Evolutionary conservation across 1,284 basidiomycete genomes (phyloP).

Genomic region (Ceratobasidium papillatum): DNA sequence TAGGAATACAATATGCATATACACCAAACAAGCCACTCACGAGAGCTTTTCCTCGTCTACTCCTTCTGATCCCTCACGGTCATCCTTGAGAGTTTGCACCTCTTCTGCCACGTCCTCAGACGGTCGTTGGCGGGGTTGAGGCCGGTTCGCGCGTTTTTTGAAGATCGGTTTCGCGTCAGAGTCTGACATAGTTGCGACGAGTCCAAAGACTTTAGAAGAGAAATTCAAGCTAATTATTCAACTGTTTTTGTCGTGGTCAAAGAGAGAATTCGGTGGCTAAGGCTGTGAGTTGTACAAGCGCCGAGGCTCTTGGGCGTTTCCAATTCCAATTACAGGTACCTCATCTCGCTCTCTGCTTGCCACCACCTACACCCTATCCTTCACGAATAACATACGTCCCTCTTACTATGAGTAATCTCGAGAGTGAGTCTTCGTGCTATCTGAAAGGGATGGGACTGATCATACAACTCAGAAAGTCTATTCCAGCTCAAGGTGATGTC

Average conservation of each 20-base stretch:
- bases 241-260: background rate
- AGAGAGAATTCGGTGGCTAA: background rate
- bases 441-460: background rate
- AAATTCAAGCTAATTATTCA: background rate
- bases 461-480: constrained; percentile 73
- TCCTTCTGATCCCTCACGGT: constrained; percentile 22
- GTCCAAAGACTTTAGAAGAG: background rate
- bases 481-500: constrained; percentile 88
- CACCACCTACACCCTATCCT: background rate
- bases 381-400: background rate
- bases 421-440: constrained; percentile 68
- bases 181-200: constrained; percentile 13
- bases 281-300: constrained; percentile 17
- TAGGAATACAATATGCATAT: background rate
- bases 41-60: constrained; percentile 22
- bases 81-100: background rate
- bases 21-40: background rate
- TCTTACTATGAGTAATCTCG: constrained; percentile 81
- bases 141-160: constrained; percentile 33
- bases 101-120: constrained; percentile 15
- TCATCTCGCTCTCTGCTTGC: background rate
- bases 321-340: constrained; percentile 13
- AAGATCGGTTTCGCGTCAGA: constrained; percentile 18
- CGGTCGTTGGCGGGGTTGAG: constrained; percentile 23
- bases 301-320: constrained; percentile 8